Evolutionary conservation across 345 rosid species (phyloP).

Genomic region (Acer yangbiense): DNA sequence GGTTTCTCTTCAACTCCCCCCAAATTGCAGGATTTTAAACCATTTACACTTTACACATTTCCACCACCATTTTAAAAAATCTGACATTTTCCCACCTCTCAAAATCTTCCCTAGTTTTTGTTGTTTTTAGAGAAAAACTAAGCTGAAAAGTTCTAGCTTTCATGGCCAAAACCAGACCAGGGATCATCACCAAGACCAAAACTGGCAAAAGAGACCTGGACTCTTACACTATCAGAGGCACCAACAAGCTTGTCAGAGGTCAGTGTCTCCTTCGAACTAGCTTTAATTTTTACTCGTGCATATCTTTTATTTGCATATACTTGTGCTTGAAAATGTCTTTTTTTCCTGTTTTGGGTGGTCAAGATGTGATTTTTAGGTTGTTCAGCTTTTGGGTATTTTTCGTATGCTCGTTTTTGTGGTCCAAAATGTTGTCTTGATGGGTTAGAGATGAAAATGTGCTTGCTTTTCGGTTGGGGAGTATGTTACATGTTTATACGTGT

Average conservation of each 20-base stretch:
- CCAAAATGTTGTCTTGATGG: constrained; percentile 4
- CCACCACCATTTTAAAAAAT: not conserved
- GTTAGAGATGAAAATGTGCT: not conserved
- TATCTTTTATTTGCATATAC: not conserved
- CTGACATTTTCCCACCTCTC: not conserved
- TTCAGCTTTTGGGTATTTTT: constrained; percentile 8
- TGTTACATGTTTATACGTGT: not conserved
- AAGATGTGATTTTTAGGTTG: constrained; percentile 5
- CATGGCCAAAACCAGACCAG: constrained; percentile 89
- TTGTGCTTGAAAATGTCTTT: not conserved
- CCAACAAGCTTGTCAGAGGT: constrained; percentile 72
- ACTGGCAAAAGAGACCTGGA: constrained; percentile 56
- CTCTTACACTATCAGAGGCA: constrained; percentile 64
- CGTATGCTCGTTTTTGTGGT: not conserved
- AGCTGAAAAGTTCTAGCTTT: constrained; percentile 23
- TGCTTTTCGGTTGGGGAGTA: not conserved
- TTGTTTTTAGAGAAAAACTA: not conserved
- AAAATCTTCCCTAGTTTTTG: not conserved
- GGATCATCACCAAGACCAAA: constrained; percentile 49
- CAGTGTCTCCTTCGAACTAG: not conserved
- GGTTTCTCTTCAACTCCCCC: constrained; percentile 26
- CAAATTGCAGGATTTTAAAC: constrained; percentile 4
- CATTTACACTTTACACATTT: constrained; percentile 10
- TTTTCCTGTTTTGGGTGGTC: not conserved
- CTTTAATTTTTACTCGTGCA: not conserved